A percentile compares a stretch with the other conserved stretches of the same genome.
These are phyloP conservation scores for Exserohilum turcica DNA, from an alignment of 2,329 filamentous ascomycete genomes.

Conservation along the genomic window DNA sequence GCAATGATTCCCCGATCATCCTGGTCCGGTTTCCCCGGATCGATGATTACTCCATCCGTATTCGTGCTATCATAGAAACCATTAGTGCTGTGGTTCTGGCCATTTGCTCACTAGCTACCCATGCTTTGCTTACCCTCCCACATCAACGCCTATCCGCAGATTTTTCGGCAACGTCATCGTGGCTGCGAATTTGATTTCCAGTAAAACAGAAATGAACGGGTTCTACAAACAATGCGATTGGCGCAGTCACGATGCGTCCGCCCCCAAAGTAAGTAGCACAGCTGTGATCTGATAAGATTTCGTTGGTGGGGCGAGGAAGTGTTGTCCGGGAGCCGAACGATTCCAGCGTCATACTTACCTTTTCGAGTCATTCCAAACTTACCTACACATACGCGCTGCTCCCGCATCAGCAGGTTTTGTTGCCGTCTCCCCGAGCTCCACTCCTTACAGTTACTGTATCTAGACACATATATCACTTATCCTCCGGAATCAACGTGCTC, in stretches of 20 bases:
- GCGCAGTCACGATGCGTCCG: background rate
- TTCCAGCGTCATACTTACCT: too few species aligned
- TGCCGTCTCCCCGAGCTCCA: too few species aligned
- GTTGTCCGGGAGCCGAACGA: background rate
- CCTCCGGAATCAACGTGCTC: too few species aligned
- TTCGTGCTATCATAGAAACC: slow-evolving; percentile 35
- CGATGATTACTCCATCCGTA: slow-evolving; percentile 46
- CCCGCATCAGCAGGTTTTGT: too few species aligned
- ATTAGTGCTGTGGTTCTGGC: slow-evolving; percentile 2
- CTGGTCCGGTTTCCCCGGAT: slow-evolving; percentile 36
- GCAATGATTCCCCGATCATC: slow-evolving; percentile 40
- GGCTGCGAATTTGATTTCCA: background rate
- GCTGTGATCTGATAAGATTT: slow-evolving; percentile 21
- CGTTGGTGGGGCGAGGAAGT: slow-evolving; percentile 15
- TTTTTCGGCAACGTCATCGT: slow-evolving; percentile 23
- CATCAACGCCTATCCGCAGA: slow-evolving; percentile 52
- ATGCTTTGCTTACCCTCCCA: slow-evolving; percentile 45
- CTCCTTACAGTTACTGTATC: too few species aligned
- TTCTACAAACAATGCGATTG: background rate
- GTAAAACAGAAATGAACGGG: background rate
- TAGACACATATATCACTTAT: too few species aligned
- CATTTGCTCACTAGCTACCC: background rate
- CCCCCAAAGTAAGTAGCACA: background rate
- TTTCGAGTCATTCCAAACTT: too few species aligned
- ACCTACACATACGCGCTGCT: too few species aligned